phyloP scores from a whole-genome alignment of 257 asterid species.

The Lantana camara region DNA sequence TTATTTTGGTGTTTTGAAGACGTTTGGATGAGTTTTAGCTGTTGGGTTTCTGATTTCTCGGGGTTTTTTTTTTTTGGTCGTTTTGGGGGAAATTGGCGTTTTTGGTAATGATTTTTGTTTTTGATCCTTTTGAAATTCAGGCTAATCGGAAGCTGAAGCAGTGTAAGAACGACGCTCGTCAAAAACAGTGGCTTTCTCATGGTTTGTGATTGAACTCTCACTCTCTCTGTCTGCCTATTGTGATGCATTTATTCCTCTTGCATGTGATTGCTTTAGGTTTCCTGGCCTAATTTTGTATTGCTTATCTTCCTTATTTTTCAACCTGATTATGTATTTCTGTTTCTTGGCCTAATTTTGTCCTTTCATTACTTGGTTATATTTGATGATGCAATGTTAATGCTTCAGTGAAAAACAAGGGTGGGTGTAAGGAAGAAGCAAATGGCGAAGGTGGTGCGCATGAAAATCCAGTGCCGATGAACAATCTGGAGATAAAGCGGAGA shows the following conservation, averaged over 20 bases:
- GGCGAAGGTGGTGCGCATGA: slow-evolving; percentile 33
- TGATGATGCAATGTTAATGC: slow-evolving; percentile 29
- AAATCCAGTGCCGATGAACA: slow-evolving; percentile 36
- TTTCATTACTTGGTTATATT: slow-evolving; percentile 1
- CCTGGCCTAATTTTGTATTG: background rate
- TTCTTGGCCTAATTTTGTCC: background rate
- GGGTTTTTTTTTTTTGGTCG: background rate
- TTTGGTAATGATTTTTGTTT: background rate
- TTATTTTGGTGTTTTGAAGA: background rate
- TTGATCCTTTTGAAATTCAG: slow-evolving; percentile 37
- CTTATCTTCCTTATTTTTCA: too few relatives aligned
- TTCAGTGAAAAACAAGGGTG: slow-evolving; percentile 68
- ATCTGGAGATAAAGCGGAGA: slow-evolving; percentile 57
- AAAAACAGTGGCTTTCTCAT: slow-evolving; percentile 97
- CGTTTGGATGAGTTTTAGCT: background rate
- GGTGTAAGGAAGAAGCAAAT: slow-evolving; percentile 52
- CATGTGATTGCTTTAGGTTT: slow-evolving; percentile 12
- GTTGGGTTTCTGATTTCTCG: background rate
- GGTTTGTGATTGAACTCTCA: slow-evolving; percentile 47
- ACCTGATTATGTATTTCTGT: slow-evolving; percentile 1
- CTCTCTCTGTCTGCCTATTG: background rate
- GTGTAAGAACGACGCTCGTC: slow-evolving; percentile 91
- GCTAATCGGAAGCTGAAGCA: slow-evolving; percentile 89
- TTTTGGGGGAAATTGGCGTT: background rate
- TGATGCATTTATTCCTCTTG: background rate